Evolutionary conservation across 495 filamentous ascomycete genomes (phyloP).

Genomic region (Terfezia boudieri): DNA sequence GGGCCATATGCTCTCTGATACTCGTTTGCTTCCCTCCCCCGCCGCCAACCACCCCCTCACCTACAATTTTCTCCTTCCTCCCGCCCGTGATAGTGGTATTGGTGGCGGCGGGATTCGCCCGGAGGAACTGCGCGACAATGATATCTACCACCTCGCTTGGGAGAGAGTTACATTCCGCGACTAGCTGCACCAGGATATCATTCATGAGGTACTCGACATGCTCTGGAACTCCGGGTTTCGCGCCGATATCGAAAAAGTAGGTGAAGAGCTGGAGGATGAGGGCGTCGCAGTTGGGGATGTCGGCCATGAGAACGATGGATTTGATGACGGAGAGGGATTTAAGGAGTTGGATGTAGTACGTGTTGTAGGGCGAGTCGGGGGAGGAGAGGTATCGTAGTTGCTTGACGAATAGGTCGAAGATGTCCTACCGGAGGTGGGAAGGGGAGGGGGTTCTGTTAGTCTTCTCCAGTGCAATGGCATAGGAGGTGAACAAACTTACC

Average conservation of each 20-base stretch:
- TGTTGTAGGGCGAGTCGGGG: constrained; percentile 74
- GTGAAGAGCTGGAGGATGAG: constrained; percentile 64
- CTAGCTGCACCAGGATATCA: constrained; percentile 53
- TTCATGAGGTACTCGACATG: constrained; percentile 88
- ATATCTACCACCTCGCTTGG: constrained; percentile 73
- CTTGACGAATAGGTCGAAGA: constrained; percentile 72
- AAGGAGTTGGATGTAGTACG: constrained; percentile 75
- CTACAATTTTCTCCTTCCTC: constrained; percentile 31
- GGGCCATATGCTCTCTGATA: constrained; percentile 4
- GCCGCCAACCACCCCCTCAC: constrained; percentile 19
- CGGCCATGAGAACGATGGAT: constrained; percentile 82
- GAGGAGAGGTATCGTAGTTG: constrained; percentile 67
- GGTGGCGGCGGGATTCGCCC: constrained; percentile 44
- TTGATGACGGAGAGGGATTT: constrained; percentile 77
- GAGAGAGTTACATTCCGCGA: constrained; percentile 67
- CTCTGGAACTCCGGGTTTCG: constrained; percentile 48
- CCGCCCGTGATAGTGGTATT: constrained; percentile 20
- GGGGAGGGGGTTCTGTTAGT: not conserved
- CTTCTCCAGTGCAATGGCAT: not conserved
- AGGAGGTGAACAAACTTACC: constrained; percentile 27
- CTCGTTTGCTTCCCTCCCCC: constrained; percentile 42
- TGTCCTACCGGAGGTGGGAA: constrained; percentile 37
- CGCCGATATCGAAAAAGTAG: constrained; percentile 62
- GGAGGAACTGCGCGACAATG: constrained; percentile 83
- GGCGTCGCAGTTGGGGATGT: constrained; percentile 55